Percentiles rank a stretch among this genome's conserved stretches.
These are phyloP conservation scores for Trametopsis cervina DNA, from an alignment of 768 basidiomycete genomes.

Conservation along the genomic window DNA sequence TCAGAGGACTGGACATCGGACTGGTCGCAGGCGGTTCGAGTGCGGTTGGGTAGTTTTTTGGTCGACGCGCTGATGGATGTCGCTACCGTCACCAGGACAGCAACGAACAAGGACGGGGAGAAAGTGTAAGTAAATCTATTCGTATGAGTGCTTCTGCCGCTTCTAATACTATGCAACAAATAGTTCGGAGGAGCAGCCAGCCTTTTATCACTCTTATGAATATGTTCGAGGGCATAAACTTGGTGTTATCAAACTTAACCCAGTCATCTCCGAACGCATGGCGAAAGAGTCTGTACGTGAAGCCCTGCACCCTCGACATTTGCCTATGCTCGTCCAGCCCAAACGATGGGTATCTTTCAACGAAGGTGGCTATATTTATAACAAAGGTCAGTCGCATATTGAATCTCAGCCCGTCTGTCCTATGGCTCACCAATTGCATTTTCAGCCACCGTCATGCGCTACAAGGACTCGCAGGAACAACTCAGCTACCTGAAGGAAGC, in stretches of 20 bases:
- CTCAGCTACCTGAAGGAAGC: constrained; percentile 71
- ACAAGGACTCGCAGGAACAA: constrained; percentile 86
- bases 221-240: constrained; percentile 90
- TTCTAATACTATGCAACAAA: constrained; percentile 88
- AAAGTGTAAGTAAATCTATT: constrained; percentile 50
- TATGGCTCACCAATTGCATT: constrained; percentile 5
- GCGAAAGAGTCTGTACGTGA: constrained; percentile 64
- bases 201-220: constrained; percentile 89
- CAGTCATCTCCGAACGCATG: constrained; percentile 68
- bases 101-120: constrained; percentile 46
- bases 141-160: constrained; percentile 83
- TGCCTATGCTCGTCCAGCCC: constrained; percentile 93
- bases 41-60: constrained; percentile 76
- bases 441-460: constrained; percentile 77
- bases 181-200: constrained; percentile 77
- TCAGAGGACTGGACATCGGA: constrained; percentile 69
- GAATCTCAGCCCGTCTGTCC: constrained; percentile 8
- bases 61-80: constrained; percentile 81
- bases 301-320: constrained; percentile 84
- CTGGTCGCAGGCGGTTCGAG: constrained; percentile 76
- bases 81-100: constrained; percentile 65
- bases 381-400: constrained; percentile 67
- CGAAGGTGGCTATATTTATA: constrained; percentile 80
- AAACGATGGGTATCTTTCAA: constrained; percentile 77
- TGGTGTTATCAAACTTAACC: constrained; percentile 87